A percentile compares a stretch with the other conserved stretches of the same genome.
Evolutionary conservation across 441 rosid genomes (phyloP).

Genomic region (Codiaeum variegatum): DNA sequence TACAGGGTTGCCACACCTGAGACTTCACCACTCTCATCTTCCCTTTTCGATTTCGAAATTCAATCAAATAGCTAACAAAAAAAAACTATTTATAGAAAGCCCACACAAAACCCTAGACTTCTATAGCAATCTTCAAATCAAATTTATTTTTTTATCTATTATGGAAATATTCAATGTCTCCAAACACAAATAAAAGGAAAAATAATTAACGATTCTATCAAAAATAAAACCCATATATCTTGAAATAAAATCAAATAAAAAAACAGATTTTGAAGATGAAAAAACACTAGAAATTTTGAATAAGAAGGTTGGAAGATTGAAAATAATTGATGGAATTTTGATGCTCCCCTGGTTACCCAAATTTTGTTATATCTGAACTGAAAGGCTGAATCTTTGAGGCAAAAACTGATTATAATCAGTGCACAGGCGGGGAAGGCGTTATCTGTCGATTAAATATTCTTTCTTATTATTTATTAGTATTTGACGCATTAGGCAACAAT

Average conservation of each 20-base stretch:
- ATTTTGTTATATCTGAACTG: background rate
- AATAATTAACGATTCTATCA: background rate
- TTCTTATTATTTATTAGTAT: background rate
- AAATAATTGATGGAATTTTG: too few species aligned
- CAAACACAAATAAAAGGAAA: background rate
- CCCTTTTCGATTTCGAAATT: conserved; percentile 3
- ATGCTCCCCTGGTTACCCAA: too few species aligned
- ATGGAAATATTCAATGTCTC: background rate
- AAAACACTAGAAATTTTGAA: too few species aligned
- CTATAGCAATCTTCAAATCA: background rate
- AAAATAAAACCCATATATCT: background rate
- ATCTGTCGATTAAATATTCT: background rate
- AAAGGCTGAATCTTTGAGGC: background rate
- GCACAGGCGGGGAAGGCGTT: background rate
- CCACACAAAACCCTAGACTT: background rate
- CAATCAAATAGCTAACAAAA: background rate
- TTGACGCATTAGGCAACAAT: background rate
- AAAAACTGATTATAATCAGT: background rate
- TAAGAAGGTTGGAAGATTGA: too few species aligned
- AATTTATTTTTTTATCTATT: too few species aligned
- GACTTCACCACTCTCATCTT: conserved; percentile 76
- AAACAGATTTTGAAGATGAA: background rate
- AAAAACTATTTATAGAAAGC: background rate
- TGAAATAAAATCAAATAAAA: background rate
- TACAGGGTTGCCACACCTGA: conserved; percentile 97